Base-by-base conservation (phyloP, 176 grass and related monocot genomes). In the Saccharum officinarum region DNA sequence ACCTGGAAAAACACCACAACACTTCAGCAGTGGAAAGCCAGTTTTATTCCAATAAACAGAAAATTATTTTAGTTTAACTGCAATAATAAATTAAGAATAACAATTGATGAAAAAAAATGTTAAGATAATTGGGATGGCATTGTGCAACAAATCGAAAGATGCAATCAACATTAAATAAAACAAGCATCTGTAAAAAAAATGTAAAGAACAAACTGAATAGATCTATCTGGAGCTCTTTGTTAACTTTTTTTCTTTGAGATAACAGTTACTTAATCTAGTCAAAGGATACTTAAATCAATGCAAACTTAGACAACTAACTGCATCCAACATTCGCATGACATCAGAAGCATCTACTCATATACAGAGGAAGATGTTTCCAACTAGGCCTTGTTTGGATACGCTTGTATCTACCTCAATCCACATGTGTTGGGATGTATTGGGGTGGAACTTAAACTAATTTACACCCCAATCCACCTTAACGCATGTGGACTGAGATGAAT, bases 311-410 rank as follows among this genome's bases (percentile, higher is more conserved):
- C 38, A 86, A 67, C 16, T 17, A 78, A 77, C 64, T 7, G 0
- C 22, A 57, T 78, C 20, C 4, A 73, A 73, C 42, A 64, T 23
- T 31, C 16, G 3, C 36, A 86, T 72, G 17, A 73, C 74, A 42
- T 22, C 25, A 22, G 26, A 60, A 68, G 14, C 69, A 74, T 84
- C 46, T 80, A 61, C 47, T 45, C 26, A 7, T 72, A 78, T 67
- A 73, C 12, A 68, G 20, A 73, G 23, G 34, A 77, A 77, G 20
- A 13, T 42, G 25, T 86, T 66, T 87, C 37, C 22, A 83, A 68
- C 46, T 75, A 28, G 28, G 9, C 10, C 41, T 44, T 44, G 41
- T 44, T 44, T 44, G 41, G 10, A 44, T 44, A 44, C 2, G 41
- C 41, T 44, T 44, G 41, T 44, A 44, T 44, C 10, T 44, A 44